A percentile compares a stretch with the other conserved stretches of the same genome.
phyloP scores from a whole-genome alignment of 495 filamentous ascomycete species.

The Aspergillus sclerotiicarbonarius region DNA sequence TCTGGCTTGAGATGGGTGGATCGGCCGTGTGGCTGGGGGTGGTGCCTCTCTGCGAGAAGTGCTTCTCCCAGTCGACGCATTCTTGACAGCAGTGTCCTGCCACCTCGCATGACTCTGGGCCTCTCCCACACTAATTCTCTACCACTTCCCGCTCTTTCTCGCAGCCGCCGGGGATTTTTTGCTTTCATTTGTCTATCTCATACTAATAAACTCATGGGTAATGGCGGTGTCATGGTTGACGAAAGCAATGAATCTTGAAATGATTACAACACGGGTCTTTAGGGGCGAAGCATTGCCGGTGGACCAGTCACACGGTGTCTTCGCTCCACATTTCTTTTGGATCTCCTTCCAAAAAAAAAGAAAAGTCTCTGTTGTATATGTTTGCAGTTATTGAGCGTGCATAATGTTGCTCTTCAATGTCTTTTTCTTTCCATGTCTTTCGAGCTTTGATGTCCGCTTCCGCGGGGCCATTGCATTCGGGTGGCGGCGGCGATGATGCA shows the following conservation, averaged over 20 bases:
- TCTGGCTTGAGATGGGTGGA: constrained; percentile 4
- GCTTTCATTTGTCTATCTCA: constrained; percentile 10
- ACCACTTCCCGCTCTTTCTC: neutral
- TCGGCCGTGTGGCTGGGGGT: constrained; percentile 4
- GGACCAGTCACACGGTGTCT: constrained; percentile 4
- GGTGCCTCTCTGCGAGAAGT: constrained; percentile 2
- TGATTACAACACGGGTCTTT: constrained; percentile 22
- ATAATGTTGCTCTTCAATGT: constrained; percentile 34
- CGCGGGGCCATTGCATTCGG: constrained; percentile 15
- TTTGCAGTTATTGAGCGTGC: constrained; percentile 44
- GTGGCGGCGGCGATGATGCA: constrained; percentile 9
- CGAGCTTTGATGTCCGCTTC: constrained; percentile 39
- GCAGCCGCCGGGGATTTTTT: constrained; percentile 6
- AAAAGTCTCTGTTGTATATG: constrained; percentile 37
- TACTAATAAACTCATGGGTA: constrained; percentile 24
- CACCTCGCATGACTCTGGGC: constrained; percentile 6
- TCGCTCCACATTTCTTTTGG: constrained; percentile 19
- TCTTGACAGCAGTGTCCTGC: constrained; percentile 2
- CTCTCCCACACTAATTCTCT: constrained; percentile 6
- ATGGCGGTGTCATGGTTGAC: constrained; percentile 43
- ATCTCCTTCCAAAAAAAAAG: constrained; percentile 21
- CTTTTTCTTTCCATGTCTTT: constrained; percentile 19
- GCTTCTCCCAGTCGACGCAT: constrained; percentile 2
- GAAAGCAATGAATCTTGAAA: constrained; percentile 46
- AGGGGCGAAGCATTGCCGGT: constrained; percentile 13